phyloP scores from a whole-genome alignment of 768 basidiomycete species.

The Pulveroboletus sp. region DNA sequence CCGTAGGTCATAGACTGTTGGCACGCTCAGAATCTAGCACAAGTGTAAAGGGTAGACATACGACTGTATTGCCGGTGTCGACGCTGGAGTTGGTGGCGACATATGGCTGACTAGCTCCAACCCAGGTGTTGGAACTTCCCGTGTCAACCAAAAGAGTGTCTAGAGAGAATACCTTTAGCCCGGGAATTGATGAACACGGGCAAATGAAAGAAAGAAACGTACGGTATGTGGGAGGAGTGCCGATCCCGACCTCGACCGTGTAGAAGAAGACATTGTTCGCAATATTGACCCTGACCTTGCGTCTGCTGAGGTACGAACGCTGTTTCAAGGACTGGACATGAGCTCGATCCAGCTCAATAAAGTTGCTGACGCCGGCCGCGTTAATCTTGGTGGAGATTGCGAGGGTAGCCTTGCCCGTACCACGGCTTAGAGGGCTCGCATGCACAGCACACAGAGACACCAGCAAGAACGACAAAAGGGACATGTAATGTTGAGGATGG shows the following conservation, averaged over 20 bases:
- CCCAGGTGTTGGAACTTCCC: slow-evolving; percentile 32
- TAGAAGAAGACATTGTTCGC: slow-evolving; percentile 27
- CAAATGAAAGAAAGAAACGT: not conserved
- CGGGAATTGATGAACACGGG: not conserved
- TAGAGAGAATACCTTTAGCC: not conserved
- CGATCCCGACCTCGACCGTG: slow-evolving; percentile 27
- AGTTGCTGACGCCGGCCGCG: slow-evolving; percentile 2
- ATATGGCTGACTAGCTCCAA: slow-evolving; percentile 24
- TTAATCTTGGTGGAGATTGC: slow-evolving; percentile 12
- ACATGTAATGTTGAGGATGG: no score
- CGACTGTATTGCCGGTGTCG: slow-evolving; percentile 19
- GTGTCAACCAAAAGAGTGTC: slow-evolving; percentile 30
- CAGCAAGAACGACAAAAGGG: slow-evolving; percentile 12
- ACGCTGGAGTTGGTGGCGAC: slow-evolving; percentile 12
- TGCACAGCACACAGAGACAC: not conserved
- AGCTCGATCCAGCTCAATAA: slow-evolving; percentile 22
- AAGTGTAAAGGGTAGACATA: slow-evolving; percentile 5
- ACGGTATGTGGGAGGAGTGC: slow-evolving; percentile 27
- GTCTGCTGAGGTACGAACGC: not conserved
- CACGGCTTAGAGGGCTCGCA: slow-evolving; percentile 7
- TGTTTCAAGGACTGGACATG: slow-evolving; percentile 12
- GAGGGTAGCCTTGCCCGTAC: slow-evolving; percentile 10
- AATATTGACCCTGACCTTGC: not conserved
- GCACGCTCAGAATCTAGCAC: no score
- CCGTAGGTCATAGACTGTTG: not conserved